Base-by-base conservation (phyloP, 257 asterid genomes). In the Catharanthus roseus region DNA sequence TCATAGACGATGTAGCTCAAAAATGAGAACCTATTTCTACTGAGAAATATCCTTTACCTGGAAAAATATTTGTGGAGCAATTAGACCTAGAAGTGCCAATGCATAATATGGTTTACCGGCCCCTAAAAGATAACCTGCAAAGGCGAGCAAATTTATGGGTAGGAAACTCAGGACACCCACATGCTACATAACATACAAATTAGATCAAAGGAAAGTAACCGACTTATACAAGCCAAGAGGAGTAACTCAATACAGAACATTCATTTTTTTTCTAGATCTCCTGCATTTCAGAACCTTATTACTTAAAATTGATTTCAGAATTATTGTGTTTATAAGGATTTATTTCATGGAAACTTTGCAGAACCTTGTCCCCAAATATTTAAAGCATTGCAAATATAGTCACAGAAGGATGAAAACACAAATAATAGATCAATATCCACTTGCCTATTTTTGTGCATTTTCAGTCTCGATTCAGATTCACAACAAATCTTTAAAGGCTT, bases 121-220 rank as follows among this genome's bases (percentile, higher is more conserved):
- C 53, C 91, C 97, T 57, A 91, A 82, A 76, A 93, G 99, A 84
- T 93, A 93, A 42, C 97, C 99, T 91, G 90, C 83, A 83, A 75
- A 49, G 33, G 31, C 4, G 19, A 18, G n/a, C 2, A 47, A 15
- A 47, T 16, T 19, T 4, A 12, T 18, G 49, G 23, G 71, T 53
- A 50, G 2, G 23, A 10, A 65, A 67, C 55, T 12, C 26, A 18
- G 61, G 3, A n/a, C 10, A 53, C 53, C 53, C 53, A 47, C 4
- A 2, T 15, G 13, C 21, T 47, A 47, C 53, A 47, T 47, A 47
- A 13, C 5, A 4, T 42, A 42, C 47, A 47, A 47, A 16, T 47
- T 47, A 47, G 4, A 47, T 47, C 53, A 47, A 19, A 47, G 53
- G 53, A 5, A 1, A 15, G 2, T 47, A 47, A 8, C 49, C 6